Base-by-base conservation (phyloP, 768 basidiomycete genomes). In the Mrakia frigida region DNA sequence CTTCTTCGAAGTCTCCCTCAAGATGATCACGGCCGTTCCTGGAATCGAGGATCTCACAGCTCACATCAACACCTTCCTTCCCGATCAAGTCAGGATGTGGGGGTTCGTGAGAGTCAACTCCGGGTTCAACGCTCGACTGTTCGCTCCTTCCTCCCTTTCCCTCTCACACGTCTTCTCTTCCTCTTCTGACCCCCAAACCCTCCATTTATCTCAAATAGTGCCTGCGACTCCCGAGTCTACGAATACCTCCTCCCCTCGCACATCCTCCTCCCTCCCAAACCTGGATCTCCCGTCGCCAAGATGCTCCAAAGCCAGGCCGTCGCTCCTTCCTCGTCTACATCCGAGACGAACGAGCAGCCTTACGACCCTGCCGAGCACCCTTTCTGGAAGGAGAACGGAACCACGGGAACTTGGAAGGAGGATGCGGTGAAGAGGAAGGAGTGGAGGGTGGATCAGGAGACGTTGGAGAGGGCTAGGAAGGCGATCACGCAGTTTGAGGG, bases 241-340 rank as follows among this genome's bases (percentile, higher is more conserved):
- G 97, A 95, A 23, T 99, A 99, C 84, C 92, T 92, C 84, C 91
- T 99, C 79, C 97, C 97, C 0, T 90, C 92, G 0, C 97, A 98
- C 84, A 87, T 95, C 56, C 87, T 99, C 72, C 87, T 98, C 37
- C 94, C 96, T 1, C 94, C 97, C 0, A 91, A 90, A 81, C 92
- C 93, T 6, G 87, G 85, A 31, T 89, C 90, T 59, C 87, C 87
- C 18, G 86, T 93, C 61, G 79, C 67, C 31, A 78, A 81, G 35
- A 77, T 84, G 68, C 77, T 85, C 73, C 61, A 74, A 52, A 73
- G 39, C 31, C 68, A 53, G 21, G 37, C 6, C 28, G 39, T 53
- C 41, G 67, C 74, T 25, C 56, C 77, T 1, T 71, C 78, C 21
- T 28, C 33, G 18, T 56, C 56, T 6, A 37, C 68, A 33, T 69